These are phyloP conservation scores for Boletus tomentosulus DNA, from an alignment of 768 basidiomycete genomes.

Conservation along the genomic window DNA sequence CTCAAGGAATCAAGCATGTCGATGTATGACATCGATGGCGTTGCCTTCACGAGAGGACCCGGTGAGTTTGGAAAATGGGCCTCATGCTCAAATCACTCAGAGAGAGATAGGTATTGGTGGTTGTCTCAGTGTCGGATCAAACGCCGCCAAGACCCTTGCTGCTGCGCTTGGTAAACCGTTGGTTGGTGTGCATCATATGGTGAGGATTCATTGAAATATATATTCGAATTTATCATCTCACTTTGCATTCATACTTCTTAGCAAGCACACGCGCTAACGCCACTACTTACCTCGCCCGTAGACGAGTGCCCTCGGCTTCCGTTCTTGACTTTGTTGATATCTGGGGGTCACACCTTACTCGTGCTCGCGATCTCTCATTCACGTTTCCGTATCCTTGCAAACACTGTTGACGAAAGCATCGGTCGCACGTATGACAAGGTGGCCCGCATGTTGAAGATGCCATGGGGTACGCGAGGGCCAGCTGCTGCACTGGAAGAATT, in stretches of 20 bases:
- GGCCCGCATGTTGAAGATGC: conserved; percentile 62
- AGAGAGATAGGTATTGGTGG: conserved; percentile 60
- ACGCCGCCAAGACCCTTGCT: conserved; percentile 83
- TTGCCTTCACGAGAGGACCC: conserved; percentile 90
- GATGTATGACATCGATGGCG: conserved; percentile 68
- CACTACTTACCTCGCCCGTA: conserved; percentile 57
- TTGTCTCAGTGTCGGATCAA: conserved; percentile 74
- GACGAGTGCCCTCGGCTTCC: conserved; percentile 59
- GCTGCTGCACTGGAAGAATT: conserved; percentile 82
- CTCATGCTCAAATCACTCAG: not conserved
- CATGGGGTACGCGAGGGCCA: conserved; percentile 59
- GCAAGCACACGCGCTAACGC: conserved; percentile 92
- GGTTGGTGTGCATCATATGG: conserved; percentile 96
- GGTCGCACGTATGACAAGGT: conserved; percentile 85
- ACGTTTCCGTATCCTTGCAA: conserved; percentile 66
- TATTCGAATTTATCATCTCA: not conserved
- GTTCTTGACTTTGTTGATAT: conserved; percentile 83
- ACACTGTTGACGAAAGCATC: conserved; percentile 69
- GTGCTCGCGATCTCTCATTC: conserved; percentile 61
- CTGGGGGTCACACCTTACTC: conserved; percentile 93
- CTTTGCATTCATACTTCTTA: conserved; percentile 25
- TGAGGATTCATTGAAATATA: conserved; percentile 28
- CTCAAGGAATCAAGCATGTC: conserved; percentile 59
- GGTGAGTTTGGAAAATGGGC: conserved; percentile 37
- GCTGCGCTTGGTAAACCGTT: conserved; percentile 74